Evolutionary conservation across 2,329 filamentous ascomycete genomes (phyloP).

Genomic region (Calonectria pseudoturangicola): DNA sequence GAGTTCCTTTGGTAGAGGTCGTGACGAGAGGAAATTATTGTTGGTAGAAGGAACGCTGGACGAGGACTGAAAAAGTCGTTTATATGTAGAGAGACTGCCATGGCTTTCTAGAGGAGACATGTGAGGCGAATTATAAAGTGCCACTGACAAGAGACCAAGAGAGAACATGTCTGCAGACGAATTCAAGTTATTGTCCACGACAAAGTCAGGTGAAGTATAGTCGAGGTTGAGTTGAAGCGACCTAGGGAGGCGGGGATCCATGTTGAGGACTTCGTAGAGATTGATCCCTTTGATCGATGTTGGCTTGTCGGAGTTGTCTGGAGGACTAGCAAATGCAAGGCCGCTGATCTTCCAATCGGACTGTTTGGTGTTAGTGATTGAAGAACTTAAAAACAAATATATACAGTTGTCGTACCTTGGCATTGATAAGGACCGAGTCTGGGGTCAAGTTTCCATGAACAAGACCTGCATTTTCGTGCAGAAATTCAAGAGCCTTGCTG

Average conservation of each 20-base stretch:
- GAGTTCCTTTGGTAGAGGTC: slow-evolving; percentile 87
- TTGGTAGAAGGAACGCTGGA: slow-evolving; percentile 84
- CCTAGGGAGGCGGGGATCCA: slow-evolving; percentile 88
- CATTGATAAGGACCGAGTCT: slow-evolving; percentile 94
- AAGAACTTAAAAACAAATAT: background rate
- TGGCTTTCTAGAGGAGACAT: slow-evolving; percentile 89
- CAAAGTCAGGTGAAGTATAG: slow-evolving; percentile 95
- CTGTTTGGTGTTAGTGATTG: slow-evolving; percentile 65
- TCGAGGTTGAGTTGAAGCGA: slow-evolving; percentile 93
- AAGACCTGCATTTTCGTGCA: slow-evolving; percentile 95
- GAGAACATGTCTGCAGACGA: slow-evolving; percentile 94
- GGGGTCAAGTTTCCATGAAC: slow-evolving; percentile 97
- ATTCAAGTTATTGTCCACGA: slow-evolving; percentile 91
- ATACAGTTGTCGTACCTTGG: slow-evolving; percentile 78
- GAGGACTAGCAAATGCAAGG: slow-evolving; percentile 90
- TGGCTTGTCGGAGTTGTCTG: slow-evolving; percentile 83
- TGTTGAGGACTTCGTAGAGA: slow-evolving; percentile 87
- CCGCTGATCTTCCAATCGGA: slow-evolving; percentile 99
- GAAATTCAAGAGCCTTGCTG: slow-evolving; percentile 93
- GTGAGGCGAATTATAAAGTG: slow-evolving; percentile 97
- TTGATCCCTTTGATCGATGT: slow-evolving; percentile 87
- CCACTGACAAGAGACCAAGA: slow-evolving; percentile 89
- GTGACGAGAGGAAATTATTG: slow-evolving; percentile 90
- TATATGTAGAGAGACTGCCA: slow-evolving; percentile 88
- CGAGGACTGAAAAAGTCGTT: slow-evolving; percentile 86